A percentile compares a stretch with the other conserved stretches of the same genome.
These are phyloP conservation scores for Nakazawaea molendinolei DNA, from an alignment of 805 yeast genomes.

Conservation along the genomic window DNA sequence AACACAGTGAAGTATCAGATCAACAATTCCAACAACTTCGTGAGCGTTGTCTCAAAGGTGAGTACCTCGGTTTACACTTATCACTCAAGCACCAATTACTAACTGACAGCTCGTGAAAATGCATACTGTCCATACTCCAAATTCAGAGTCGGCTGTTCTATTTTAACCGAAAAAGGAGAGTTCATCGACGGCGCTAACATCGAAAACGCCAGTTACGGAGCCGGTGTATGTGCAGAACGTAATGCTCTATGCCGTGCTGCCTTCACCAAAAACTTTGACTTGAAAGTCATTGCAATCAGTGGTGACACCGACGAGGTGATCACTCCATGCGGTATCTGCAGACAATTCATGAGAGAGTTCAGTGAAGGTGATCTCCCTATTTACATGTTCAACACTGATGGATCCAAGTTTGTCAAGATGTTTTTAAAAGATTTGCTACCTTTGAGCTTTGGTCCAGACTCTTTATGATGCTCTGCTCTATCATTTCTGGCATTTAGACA, in stretches of 20 bases:
- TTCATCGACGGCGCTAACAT: slow-evolving; percentile 74
- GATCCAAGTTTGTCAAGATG: slow-evolving; percentile 35
- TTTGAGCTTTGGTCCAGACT: slow-evolving; percentile 79
- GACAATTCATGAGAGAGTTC: slow-evolving; percentile 87
- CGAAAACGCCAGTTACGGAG: slow-evolving; percentile 89
- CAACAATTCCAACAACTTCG: slow-evolving; percentile 12
- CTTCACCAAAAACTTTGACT: slow-evolving; percentile 30
- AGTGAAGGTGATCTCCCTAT: slow-evolving; percentile 42
- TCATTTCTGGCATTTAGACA: no score
- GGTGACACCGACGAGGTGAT: slow-evolving; percentile 54
- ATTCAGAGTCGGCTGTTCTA: slow-evolving; percentile 78
- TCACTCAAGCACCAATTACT: not conserved
- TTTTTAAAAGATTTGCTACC: slow-evolving; percentile 68
- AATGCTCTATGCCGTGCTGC: slow-evolving; percentile 56
- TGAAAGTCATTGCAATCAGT: slow-evolving; percentile 61
- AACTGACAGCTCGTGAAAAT: slow-evolving; percentile 34
- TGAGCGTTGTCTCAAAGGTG: slow-evolving; percentile 15
- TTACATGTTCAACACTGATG: slow-evolving; percentile 60
- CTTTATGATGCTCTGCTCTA: slow-evolving; percentile 28
- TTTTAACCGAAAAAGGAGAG: slow-evolving; percentile 45
- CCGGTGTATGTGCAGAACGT: slow-evolving; percentile 71
- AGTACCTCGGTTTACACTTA: slow-evolving; percentile 1
- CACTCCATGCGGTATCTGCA: slow-evolving; percentile 91
- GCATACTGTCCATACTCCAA: slow-evolving; percentile 71
- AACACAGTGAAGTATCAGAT: slow-evolving; percentile 12